Evolutionary conservation across 2,329 filamentous ascomycete genomes (phyloP).

Genomic region (Endocalyx cinctus): DNA sequence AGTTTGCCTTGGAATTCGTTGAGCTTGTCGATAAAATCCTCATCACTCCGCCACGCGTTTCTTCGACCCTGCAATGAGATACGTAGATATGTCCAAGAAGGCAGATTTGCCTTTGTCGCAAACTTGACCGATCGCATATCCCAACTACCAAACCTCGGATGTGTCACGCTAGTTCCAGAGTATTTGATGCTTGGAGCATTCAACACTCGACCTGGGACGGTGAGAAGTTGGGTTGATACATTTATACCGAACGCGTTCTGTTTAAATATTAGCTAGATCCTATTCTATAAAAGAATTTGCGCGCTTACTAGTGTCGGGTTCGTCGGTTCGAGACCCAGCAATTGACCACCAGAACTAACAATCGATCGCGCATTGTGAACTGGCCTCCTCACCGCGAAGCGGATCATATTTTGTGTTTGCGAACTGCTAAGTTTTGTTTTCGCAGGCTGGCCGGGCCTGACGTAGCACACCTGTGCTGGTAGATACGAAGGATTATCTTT

Average conservation of each 20-base stretch:
- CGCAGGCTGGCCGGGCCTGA: conserved; percentile 52
- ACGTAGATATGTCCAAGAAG: conserved; percentile 4
- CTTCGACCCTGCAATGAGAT: conserved; percentile 1
- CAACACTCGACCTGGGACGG: conserved; percentile 5
- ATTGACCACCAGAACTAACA: conserved; percentile 41
- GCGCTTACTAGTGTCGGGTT: conserved; percentile 26
- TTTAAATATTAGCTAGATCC: background rate
- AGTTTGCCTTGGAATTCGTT: conserved; percentile 3
- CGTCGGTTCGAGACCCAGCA: conserved; percentile 39
- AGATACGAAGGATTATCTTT: conserved; percentile 49
- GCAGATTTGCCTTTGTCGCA: conserved; percentile 1
- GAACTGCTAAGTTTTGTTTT: conserved; percentile 41
- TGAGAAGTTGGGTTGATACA: conserved; percentile 3
- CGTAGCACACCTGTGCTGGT: conserved; percentile 52
- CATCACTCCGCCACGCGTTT: background rate
- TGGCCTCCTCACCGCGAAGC: conserved; percentile 54
- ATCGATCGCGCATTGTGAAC: conserved; percentile 53
- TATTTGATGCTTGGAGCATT: conserved; percentile 1
- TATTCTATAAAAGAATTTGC: background rate
- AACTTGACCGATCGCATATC: conserved; percentile 4
- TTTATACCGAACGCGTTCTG: conserved; percentile 3
- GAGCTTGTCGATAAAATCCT: conserved; percentile 1
- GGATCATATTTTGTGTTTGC: conserved; percentile 57
- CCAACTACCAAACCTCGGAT: conserved; percentile 4
- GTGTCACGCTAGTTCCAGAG: background rate